phyloP scores from a whole-genome alignment of 306 rosid species.

The Lathyrus oleraceus region DNA sequence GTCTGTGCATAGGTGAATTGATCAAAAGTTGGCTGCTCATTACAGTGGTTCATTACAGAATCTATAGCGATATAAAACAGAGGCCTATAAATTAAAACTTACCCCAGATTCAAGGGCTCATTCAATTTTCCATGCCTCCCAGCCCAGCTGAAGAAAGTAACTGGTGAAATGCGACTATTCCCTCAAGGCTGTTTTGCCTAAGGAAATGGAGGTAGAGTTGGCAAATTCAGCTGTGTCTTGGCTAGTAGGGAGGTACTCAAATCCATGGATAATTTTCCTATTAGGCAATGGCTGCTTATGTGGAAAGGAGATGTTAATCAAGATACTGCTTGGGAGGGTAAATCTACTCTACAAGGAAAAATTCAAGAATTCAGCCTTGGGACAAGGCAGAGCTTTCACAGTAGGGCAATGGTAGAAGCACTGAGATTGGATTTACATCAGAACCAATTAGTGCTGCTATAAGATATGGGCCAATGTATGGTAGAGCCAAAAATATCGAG shows the following conservation, averaged over 20 bases:
- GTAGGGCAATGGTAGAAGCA: not conserved
- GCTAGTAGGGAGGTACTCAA: constrained; percentile 7
- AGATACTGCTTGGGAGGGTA: not conserved
- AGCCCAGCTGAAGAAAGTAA: not conserved
- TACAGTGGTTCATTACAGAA: not conserved
- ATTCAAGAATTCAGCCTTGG: not conserved
- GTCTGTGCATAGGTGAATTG: not conserved
- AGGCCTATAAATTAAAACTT: not conserved
- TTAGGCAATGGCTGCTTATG: not conserved
- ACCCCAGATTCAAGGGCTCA: not conserved
- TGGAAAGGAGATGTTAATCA: not conserved
- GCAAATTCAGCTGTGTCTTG: no score
- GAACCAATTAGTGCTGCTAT: not conserved
- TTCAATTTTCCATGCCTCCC: constrained; percentile 12
- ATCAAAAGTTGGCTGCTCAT: not conserved
- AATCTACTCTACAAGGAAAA: not conserved
- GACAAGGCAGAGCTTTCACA: not conserved
- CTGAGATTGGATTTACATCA: no score
- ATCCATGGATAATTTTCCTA: not conserved
- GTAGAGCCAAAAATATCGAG: not conserved
- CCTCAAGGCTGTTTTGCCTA: no score
- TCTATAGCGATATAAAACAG: not conserved
- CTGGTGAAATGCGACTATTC: not conserved
- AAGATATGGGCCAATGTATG: not conserved
- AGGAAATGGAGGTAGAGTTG: no score